Evolutionary conservation across 371 early-diverging fungal species (phyloP).

Genomic region (Actinomucor elegans): DNA sequence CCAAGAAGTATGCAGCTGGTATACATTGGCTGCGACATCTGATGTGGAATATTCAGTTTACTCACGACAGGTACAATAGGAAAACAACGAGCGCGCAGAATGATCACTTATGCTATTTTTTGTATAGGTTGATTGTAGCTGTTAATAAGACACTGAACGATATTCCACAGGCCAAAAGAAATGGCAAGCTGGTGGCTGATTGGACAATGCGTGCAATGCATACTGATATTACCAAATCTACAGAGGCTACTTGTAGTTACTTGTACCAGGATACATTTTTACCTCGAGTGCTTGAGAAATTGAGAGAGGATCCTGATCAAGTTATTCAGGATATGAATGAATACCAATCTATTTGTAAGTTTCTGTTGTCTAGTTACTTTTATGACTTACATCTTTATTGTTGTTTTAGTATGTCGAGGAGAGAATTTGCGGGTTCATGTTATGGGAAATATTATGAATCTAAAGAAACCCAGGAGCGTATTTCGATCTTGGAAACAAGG

Average conservation of each 20-base stretch:
- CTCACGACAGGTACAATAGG: slow-evolving; percentile 32
- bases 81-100: background rate
- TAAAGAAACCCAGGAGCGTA: slow-evolving; percentile 40
- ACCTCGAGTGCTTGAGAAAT: slow-evolving; percentile 34
- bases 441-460: slow-evolving; percentile 49
- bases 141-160: slow-evolving; percentile 52
- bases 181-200: slow-evolving; percentile 45
- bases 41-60: slow-evolving; percentile 51
- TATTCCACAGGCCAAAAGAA: slow-evolving; percentile 52
- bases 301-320: slow-evolving; percentile 35
- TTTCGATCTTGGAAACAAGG: slow-evolving; percentile 23
- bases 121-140: slow-evolving; percentile 39
- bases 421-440: slow-evolving; percentile 55
- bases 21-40: slow-evolving; percentile 49
- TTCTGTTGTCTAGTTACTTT: background rate
- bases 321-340: slow-evolving; percentile 42
- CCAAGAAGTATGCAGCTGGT: slow-evolving; percentile 44
- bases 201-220: slow-evolving; percentile 37
- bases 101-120: background rate
- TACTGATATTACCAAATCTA: slow-evolving; percentile 44
- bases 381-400: background rate
- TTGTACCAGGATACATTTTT: slow-evolving; percentile 49
- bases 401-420: slow-evolving; percentile 35
- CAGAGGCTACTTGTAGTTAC: slow-evolving; percentile 36
- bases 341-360: slow-evolving; percentile 48